Evolutionary conservation across 495 filamentous ascomycete genomes (phyloP), one percentile per base, ranked within the genome.

Genomic region (Xylaria intraflava): DNA sequence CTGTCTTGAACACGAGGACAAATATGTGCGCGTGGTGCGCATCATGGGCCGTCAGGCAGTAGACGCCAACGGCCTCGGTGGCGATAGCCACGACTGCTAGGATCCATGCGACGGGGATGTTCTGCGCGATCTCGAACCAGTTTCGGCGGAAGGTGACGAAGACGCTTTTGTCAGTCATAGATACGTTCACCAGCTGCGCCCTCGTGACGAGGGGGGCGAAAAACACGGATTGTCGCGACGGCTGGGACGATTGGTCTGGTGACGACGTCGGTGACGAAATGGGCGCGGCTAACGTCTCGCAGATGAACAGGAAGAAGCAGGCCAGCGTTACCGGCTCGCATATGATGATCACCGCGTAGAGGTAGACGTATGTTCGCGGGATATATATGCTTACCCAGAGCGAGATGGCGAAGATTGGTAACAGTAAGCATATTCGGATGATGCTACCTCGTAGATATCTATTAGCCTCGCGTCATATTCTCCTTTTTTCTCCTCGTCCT

Each of bases 221-320:
- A 29, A 43, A 51, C 19, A 51, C 12, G 1, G 49, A 16, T n/a
- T 27, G 39, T 12, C 16, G 24, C 16, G 51, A 19, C 2, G 43
- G 27, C n/a, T n/a, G n/a, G n/a, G n/a, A n/a, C 11, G 42, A n/a
- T 17, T 42, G 33, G 1, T 23, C 10, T 19, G 20, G 8, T 16
- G 35, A 6, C 47, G 22, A 7, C 19, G 22, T 23, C 33, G 31
- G 20, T 20, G 46, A 36, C 39, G 39, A 38, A 9, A 45, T 11
- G 29, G 50, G 42, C 16, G 31, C 51, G 31, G 51, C 51, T 31
- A 53, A 27, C 1, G 33, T 53, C 51, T 53, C 51, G 26, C 51
- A 46, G 24, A 53, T 44, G 31, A 46, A 46, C 8, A 53, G 42
- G 51, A 46, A 53, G 42, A 46, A 53, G 24, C 51, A 53, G 4